Conservation (phyloP, 192 early-diverging fungal species). For the Radiomyces spectabilis region DNA sequence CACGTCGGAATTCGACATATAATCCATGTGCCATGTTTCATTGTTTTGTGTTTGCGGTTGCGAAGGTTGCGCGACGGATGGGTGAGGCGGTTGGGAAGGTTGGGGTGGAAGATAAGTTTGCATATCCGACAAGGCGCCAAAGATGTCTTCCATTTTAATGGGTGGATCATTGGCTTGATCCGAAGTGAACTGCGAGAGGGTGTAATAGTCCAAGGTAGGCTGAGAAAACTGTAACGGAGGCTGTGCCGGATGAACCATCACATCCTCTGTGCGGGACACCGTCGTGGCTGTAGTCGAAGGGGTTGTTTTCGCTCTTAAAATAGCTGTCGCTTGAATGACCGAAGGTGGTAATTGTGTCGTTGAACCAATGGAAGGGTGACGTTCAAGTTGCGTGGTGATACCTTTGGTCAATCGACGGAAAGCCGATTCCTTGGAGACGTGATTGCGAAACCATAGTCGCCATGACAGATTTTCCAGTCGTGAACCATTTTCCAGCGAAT, state of each 20-base stretch:
- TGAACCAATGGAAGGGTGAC: not conserved
- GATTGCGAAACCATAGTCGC: conserved; percentile 77
- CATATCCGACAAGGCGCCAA: conserved; percentile 22
- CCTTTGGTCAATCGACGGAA: no score
- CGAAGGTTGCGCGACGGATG: no score
- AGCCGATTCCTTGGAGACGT: conserved; percentile 17
- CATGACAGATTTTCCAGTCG: conserved; percentile 82
- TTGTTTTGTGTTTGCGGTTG: no score
- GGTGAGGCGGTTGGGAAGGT: no score
- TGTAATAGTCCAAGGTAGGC: conserved; percentile 11
- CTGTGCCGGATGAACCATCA: not conserved
- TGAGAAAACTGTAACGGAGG: not conserved
- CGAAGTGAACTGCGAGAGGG: conserved; percentile 36
- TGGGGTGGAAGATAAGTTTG: no score
- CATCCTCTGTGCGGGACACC: not conserved
- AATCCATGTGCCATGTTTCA: no score
- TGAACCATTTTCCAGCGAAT: conserved; percentile 70
- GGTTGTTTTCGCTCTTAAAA: not conserved
- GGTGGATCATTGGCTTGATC: conserved; percentile 32
- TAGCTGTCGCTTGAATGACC: not conserved
- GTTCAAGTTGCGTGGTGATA: not conserved
- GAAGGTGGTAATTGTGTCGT: not conserved
- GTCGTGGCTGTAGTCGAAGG: not conserved
- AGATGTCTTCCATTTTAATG: conserved; percentile 26
- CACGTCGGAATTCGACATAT: no score